Conservation (phyloP, 768 basidiomycete genomes). For the Dioszegia aurantiaca region DNA sequence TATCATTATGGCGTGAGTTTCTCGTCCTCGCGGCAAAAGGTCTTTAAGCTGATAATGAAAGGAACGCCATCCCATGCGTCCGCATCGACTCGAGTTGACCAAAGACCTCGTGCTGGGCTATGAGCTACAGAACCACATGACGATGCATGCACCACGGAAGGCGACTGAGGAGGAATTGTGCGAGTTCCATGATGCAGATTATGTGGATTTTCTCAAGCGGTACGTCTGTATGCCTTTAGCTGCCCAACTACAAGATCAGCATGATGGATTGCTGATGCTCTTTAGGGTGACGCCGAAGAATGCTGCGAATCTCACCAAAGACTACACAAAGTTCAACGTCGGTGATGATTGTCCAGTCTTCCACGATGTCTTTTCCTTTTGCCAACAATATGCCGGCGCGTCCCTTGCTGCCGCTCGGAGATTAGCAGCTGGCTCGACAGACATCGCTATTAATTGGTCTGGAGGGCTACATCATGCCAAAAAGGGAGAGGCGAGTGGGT, state of each 20-base stretch:
- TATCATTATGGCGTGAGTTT: slow-evolving; percentile 88
- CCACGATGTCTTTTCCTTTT: slow-evolving; percentile 89
- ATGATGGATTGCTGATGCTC: slow-evolving; percentile 1
- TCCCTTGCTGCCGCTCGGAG: slow-evolving; percentile 88
- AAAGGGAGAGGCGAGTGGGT: slow-evolving; percentile 94
- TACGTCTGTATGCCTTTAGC: slow-evolving; percentile 51
- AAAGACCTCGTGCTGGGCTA: slow-evolving; percentile 95
- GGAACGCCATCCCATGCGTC: slow-evolving; percentile 99
- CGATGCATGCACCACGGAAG: slow-evolving; percentile 82
- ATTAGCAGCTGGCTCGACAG: slow-evolving; percentile 75
- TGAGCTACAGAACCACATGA: slow-evolving; percentile 91
- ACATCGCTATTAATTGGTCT: slow-evolving; percentile 99
- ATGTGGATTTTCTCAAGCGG: slow-evolving; percentile 92
- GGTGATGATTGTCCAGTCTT: slow-evolving; percentile 98
- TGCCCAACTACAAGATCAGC: neutral
- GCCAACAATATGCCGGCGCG: slow-evolving; percentile 86
- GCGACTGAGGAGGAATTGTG: slow-evolving; percentile 88
- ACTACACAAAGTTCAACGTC: slow-evolving; percentile 76
- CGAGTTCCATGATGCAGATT: slow-evolving; percentile 89
- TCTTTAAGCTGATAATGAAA: slow-evolving; percentile 52
- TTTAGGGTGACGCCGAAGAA: slow-evolving; percentile 80
- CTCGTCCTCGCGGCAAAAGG: neutral
- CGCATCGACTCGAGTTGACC: slow-evolving; percentile 89
- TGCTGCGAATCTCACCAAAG: slow-evolving; percentile 30
- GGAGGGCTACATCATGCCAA: slow-evolving; percentile 98